phyloP scores from a whole-genome alignment of 305 asterid species.

The Solanum hybrid region DNA sequence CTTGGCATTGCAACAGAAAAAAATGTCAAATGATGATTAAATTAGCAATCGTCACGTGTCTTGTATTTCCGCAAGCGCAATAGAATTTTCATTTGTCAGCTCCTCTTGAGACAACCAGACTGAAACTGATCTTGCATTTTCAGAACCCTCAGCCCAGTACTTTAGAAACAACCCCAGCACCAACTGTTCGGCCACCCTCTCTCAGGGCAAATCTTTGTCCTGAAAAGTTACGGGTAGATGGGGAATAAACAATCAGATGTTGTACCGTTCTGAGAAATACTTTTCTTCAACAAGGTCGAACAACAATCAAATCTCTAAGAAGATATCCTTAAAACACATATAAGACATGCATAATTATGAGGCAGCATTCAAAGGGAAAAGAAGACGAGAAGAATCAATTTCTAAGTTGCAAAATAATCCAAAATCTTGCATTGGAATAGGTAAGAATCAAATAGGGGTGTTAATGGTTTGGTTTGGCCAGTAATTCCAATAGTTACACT shows the following conservation, averaged over 20 bases:
- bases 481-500: background rate
- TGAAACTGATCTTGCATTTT: background rate
- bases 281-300: background rate
- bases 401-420: background rate
- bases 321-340: background rate
- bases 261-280: background rate
- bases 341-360: background rate
- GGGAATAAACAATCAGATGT: background rate
- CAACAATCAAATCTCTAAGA: background rate
- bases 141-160: constrained; percentile 47
- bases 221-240: constrained; percentile 17
- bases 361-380: background rate
- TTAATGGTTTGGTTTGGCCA: background rate
- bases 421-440: background rate
- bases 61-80: background rate
- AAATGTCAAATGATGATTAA: background rate
- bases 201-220: constrained; percentile 99
- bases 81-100: background rate
- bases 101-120: constrained; percentile 3
- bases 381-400: background rate
- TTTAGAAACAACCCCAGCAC: constrained; percentile 95
- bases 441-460: background rate
- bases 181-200: constrained; percentile 97
- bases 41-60: background rate
- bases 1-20: background rate